Evolutionary conservation across 345 rosid genomes (phyloP).

Genomic region (Acer yangbiense): DNA sequence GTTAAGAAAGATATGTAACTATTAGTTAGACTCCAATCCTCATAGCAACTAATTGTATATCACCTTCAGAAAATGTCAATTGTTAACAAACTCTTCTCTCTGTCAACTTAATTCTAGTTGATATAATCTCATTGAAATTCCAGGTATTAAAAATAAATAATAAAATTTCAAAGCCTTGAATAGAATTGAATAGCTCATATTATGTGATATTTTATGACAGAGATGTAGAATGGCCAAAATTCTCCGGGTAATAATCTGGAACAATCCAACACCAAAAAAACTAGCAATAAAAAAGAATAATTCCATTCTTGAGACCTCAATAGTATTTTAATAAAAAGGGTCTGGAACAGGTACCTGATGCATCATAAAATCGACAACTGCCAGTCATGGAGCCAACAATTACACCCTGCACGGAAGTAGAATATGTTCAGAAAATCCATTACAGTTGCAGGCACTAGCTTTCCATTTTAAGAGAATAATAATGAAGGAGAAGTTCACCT

Average conservation of each 20-base stretch:
- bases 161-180: neutral
- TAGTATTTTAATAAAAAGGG: neutral
- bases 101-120: neutral
- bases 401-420: slow-evolving; percentile 28
- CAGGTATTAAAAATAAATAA: neutral
- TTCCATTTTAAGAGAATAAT: neutral
- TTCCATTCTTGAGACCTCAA: neutral
- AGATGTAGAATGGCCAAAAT: neutral
- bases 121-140: neutral
- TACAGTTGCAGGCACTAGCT: neutral
- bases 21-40: neutral
- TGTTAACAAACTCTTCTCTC: neutral
- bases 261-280: neutral
- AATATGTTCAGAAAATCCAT: slow-evolving; percentile 1
- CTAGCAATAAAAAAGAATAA: neutral
- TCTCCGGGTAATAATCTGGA: neutral
- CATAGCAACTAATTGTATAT: neutral
- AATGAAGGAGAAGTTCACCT: slow-evolving; percentile 22
- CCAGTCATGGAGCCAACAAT: slow-evolving; percentile 44
- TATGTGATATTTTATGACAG: neutral
- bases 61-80: neutral
- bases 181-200: neutral
- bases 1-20: neutral
- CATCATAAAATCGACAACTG: slow-evolving; percentile 27
- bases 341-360: neutral